Conservation (phyloP, 495 filamentous ascomycete species). For the Aspergillus olivimuriae region DNA sequence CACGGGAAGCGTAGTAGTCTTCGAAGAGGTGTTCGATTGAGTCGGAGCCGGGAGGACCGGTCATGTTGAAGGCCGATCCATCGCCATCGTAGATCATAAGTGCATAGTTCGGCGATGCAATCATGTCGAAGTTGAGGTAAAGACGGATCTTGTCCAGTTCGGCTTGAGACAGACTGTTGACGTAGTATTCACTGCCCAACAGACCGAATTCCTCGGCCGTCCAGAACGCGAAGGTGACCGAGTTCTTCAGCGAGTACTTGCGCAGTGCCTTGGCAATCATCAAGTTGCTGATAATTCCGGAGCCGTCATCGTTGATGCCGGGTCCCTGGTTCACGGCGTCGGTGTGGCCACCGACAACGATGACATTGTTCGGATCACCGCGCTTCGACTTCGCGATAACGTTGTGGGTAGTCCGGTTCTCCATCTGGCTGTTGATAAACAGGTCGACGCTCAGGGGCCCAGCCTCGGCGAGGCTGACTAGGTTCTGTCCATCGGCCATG, state of each 20-base stretch:
- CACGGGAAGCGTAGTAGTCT: constrained; percentile 46
- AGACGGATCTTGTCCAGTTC: constrained; percentile 53
- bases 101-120: constrained; percentile 65
- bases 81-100: constrained; percentile 68
- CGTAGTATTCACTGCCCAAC: constrained; percentile 57
- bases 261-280: constrained; percentile 56
- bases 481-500: constrained; percentile 41
- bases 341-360: constrained; percentile 59
- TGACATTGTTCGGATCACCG: constrained; percentile 58
- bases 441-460: constrained; percentile 28
- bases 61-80: constrained; percentile 53
- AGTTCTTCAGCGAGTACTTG: constrained; percentile 54
- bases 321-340: constrained; percentile 59
- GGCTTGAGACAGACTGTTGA: constrained; percentile 38
- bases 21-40: constrained; percentile 59
- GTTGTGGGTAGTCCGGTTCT: constrained; percentile 52
- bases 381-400: constrained; percentile 62
- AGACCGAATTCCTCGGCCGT: constrained; percentile 61
- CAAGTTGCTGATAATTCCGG: constrained; percentile 57
- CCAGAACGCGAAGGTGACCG: constrained; percentile 67
- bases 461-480: constrained; percentile 33
- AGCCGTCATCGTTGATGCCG: constrained; percentile 67
- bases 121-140: constrained; percentile 78
- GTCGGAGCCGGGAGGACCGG: constrained; percentile 58
- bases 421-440: constrained; percentile 30